Base-by-base conservation (phyloP, 208 protist genomes). In the Balamuthia mandrillaris region DNA sequence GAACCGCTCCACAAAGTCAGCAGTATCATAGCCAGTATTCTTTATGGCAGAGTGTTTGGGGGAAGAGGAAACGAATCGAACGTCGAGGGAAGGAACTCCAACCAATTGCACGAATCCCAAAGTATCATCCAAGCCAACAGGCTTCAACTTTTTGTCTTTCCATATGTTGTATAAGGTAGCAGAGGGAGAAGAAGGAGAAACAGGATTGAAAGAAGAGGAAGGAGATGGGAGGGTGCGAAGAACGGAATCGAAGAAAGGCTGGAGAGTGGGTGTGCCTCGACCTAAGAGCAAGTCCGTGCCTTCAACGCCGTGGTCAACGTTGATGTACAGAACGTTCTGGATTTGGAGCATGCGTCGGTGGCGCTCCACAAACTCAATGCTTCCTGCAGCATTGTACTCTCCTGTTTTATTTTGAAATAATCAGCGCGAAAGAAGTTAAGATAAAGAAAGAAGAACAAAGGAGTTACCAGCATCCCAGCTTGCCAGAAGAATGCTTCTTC, bases 11-110 rank as follows among this genome's bases (percentile, higher is more conserved):
- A n/a, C 54, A 61, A 61, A 86, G 42, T 81, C 75, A 49, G 75
- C 61, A 37, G 56, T 75, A 24, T 86, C 82, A 35, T 86, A 86
- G 3, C 45, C 10, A 35, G 82, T 79, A 35, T 86, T 61, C n/a
- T 86, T 79, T 29, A 86, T 66, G 21, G 65, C 82, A 5, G 58
- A 60, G 45, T 60, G 70, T 29, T n/a, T n/a, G n/a, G 70, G 70
- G 14, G 52, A 29, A 14, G 70, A 0, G 27, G 52, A 42, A 49
- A 79, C 58, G 45, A 79, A 79, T 7, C 70, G 16, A 10, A 79
- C 9, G 47, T 79, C 70, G 47, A 79, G 33, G 14, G 70, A 79
- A 0, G 70, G 47, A 27, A 79, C 42, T 24, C 70, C 68, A 29
- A 78, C 58, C 29, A 60, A 42, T 49, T 75, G 66, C n/a, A 42